Percentiles rank a stretch among this genome's conserved stretches.
Evolutionary conservation across 768 basidiomycete species (phyloP).

Genomic region (Serendipita vermifera): DNA sequence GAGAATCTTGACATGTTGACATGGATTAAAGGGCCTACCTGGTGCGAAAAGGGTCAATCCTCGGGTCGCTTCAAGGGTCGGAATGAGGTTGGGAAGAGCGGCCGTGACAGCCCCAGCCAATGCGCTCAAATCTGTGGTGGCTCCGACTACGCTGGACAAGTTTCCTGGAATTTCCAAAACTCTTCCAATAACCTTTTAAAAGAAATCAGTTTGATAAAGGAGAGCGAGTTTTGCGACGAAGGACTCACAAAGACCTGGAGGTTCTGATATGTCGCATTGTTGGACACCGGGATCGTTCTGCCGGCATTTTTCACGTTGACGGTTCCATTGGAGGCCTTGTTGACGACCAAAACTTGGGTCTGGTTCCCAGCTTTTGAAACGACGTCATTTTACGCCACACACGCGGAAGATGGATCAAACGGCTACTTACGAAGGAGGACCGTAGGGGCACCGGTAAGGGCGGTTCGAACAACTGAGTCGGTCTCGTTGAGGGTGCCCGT

Average conservation of each 20-base stretch:
- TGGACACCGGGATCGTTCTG: neutral
- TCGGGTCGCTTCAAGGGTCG: constrained; percentile 25
- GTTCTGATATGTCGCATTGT: constrained; percentile 28
- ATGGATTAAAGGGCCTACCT: constrained; percentile 24
- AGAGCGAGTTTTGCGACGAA: neutral
- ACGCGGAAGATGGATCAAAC: neutral
- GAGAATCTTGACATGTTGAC: neutral
- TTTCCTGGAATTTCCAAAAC: constrained; percentile 43
- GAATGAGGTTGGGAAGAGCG: constrained; percentile 22
- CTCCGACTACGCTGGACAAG: constrained; percentile 30
- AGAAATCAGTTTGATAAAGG: constrained; percentile 8
- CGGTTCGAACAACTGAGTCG: constrained; percentile 49
- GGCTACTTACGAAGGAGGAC: constrained; percentile 28
- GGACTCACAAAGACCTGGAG: constrained; percentile 4
- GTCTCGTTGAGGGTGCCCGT: constrained; percentile 26
- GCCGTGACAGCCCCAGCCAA: constrained; percentile 26
- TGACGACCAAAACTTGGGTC: constrained; percentile 43
- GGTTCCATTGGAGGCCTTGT: constrained; percentile 26
- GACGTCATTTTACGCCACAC: neutral
- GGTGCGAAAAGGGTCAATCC: constrained; percentile 64
- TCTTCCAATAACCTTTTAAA: constrained; percentile 30
- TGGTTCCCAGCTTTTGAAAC: constrained; percentile 38
- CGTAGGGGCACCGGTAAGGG: constrained; percentile 37
- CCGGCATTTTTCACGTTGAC: constrained; percentile 33
- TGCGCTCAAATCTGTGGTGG: constrained; percentile 30